These are phyloP conservation scores for Lepiota brunneoincarnata DNA, from an alignment of 768 basidiomycete genomes.

Conservation along the genomic window DNA sequence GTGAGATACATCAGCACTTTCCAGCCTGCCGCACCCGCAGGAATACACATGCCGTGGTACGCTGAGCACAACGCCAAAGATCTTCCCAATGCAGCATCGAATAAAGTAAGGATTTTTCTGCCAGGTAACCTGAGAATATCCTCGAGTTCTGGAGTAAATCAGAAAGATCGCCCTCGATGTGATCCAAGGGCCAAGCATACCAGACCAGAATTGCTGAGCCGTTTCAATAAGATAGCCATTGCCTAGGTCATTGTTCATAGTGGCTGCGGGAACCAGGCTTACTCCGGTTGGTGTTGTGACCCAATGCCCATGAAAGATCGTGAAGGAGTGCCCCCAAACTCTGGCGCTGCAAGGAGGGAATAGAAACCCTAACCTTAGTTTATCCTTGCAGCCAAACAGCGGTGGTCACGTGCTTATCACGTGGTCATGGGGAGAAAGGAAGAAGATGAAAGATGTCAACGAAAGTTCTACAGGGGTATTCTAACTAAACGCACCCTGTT, in stretches of 20 bases:
- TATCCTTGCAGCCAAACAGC: no score
- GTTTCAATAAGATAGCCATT: conserved; percentile 82
- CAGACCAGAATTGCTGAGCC: conserved; percentile 89
- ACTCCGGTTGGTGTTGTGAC: conserved; percentile 26
- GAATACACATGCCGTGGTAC: conserved; percentile 71
- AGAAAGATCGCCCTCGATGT: background rate
- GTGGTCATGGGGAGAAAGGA: no score
- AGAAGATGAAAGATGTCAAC: no score
- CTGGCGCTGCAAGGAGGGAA: background rate
- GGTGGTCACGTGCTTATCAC: no score
- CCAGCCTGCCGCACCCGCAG: background rate
- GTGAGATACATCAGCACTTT: conserved; percentile 13
- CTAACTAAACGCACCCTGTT: no score
- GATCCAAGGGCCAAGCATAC: conserved; percentile 39
- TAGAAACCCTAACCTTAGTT: no score
- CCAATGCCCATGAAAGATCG: conserved; percentile 20
- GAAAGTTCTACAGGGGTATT: no score
- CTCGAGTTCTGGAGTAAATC: conserved; percentile 67
- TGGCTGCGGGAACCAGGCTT: conserved; percentile 27
- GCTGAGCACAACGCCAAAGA: conserved; percentile 78
- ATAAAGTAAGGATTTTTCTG: conserved; percentile 63
- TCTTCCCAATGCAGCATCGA: conserved; percentile 77
- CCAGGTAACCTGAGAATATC: conserved; percentile 71
- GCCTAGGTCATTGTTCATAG: conserved; percentile 67
- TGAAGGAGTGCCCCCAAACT: background rate